These are phyloP conservation scores for Beverwykella pulmonaria DNA, from an alignment of 495 filamentous ascomycete species.

Conservation along the genomic window DNA sequence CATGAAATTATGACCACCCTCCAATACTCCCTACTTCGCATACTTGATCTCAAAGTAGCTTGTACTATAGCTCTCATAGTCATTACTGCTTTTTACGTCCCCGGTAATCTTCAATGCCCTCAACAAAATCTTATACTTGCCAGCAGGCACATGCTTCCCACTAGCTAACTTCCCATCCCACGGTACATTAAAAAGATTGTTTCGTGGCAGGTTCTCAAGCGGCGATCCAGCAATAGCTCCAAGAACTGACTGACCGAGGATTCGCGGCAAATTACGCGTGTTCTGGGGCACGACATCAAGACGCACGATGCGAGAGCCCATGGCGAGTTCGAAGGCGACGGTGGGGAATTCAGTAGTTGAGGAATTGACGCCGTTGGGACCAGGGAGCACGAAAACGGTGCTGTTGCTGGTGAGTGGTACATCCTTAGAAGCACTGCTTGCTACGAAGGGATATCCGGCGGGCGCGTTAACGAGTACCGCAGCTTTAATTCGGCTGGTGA, in stretches of 20 bases:
- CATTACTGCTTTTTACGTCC: not conserved
- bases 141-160: not conserved
- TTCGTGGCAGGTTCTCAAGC: not conserved
- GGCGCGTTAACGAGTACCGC: not conserved
- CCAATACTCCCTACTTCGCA: not conserved
- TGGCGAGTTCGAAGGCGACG: not conserved
- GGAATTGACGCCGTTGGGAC: not conserved
- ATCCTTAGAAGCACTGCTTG: not conserved
- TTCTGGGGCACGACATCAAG: slow-evolving; percentile 9
- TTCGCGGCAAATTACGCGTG: not conserved
- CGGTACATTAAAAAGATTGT: not conserved
- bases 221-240: not conserved
- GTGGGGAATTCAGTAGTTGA: not conserved
- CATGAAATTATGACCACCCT: not conserved
- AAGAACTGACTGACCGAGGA: not conserved
- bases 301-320: not conserved
- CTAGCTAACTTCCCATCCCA: not conserved
- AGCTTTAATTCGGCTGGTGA: slow-evolving; percentile 1
- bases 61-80: slow-evolving; percentile 1
- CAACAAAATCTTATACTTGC: slow-evolving; percentile 4
- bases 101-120: slow-evolving; percentile 9
- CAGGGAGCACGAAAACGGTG: slow-evolving; percentile 14
- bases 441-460: not conserved
- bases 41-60: slow-evolving; percentile 4
- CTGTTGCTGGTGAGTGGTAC: not conserved